A percentile compares a stretch with the other conserved stretches of the same genome.
Evolutionary conservation across 2,329 filamentous ascomycete genomes (phyloP).

Genomic region (Nothopassalora personata): DNA sequence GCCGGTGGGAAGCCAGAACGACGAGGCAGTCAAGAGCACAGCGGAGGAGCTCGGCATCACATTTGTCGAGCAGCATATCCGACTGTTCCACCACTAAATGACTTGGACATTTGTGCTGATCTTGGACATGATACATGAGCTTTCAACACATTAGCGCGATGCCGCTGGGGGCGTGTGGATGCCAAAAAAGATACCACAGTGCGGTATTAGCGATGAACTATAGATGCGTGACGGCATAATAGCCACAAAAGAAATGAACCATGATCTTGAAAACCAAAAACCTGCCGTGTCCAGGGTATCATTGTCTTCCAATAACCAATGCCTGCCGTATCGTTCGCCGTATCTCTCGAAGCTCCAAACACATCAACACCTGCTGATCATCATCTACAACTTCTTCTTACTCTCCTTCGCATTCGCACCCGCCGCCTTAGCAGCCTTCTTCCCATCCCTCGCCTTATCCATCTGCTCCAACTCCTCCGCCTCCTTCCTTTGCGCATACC

Average conservation of each 20-base stretch:
- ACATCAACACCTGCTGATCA: neutral
- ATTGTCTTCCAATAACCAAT: neutral
- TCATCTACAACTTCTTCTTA: conserved; percentile 30
- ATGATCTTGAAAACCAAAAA: neutral
- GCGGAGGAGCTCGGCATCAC: conserved; percentile 88
- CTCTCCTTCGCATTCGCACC: conserved; percentile 26
- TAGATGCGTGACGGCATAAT: neutral
- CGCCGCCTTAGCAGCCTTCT: conserved; percentile 38
- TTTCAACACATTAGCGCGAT: conserved; percentile 7
- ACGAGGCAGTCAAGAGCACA: conserved; percentile 74
- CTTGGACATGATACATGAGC: conserved; percentile 3
- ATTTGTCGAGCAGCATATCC: conserved; percentile 90
- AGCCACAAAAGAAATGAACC: neutral
- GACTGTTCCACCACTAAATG: conserved; percentile 86
- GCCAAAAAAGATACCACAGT: neutral
- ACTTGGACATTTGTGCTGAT: neutral
- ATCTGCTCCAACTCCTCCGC: conserved; percentile 68
- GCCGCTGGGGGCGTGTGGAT: neutral
- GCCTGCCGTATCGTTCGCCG: neutral
- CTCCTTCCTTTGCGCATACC: conserved; percentile 96
- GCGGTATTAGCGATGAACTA: conserved; percentile 1
- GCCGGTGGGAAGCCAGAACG: conserved; percentile 84
- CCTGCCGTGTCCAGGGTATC: neutral
- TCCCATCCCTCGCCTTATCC: conserved; percentile 49
- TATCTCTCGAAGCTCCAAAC: no score